Evolutionary conservation across 2,329 filamentous ascomycete species (phyloP).

Genomic region (Rugonectria rugulosa): DNA sequence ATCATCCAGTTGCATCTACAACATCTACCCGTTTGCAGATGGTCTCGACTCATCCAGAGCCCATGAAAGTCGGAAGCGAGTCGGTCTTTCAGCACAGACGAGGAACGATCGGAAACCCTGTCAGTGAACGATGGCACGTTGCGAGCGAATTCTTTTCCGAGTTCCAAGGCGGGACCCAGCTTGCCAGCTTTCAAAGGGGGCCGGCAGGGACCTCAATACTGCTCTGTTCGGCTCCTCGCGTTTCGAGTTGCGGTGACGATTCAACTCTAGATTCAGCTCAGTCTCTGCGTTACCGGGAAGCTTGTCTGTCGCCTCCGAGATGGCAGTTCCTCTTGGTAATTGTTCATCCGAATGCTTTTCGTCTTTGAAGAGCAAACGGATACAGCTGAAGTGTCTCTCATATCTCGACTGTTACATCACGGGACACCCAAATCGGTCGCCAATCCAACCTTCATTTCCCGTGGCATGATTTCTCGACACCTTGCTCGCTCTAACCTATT

Average conservation of each 20-base stretch:
- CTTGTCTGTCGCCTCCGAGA: background rate
- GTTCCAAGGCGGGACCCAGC: no score
- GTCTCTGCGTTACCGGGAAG: background rate
- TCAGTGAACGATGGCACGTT: conserved; percentile 6
- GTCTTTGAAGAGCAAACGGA: background rate
- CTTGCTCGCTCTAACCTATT: background rate
- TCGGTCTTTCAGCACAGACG: background rate
- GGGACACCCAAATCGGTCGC: no score
- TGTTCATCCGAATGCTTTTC: background rate
- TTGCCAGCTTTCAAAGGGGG: conserved; percentile 5
- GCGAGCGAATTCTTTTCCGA: conserved; percentile 4
- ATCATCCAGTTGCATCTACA: conserved; percentile 1
- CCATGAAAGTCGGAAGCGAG: background rate
- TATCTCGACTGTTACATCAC: no score
- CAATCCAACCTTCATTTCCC: background rate
- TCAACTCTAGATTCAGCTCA: conserved; percentile 3
- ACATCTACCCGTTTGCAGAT: background rate
- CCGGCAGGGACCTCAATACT: conserved; percentile 17
- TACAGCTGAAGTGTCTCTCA: background rate
- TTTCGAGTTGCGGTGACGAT: conserved; percentile 38
- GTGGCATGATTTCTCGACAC: conserved; percentile 22
- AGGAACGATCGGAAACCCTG: conserved; percentile 2
- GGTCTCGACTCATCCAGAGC: background rate
- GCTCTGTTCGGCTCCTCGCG: conserved; percentile 28
- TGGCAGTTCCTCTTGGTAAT: no score